Conservation (phyloP, 1,139 yeast genomes). For the Saccharomyces hybrid region DNA sequence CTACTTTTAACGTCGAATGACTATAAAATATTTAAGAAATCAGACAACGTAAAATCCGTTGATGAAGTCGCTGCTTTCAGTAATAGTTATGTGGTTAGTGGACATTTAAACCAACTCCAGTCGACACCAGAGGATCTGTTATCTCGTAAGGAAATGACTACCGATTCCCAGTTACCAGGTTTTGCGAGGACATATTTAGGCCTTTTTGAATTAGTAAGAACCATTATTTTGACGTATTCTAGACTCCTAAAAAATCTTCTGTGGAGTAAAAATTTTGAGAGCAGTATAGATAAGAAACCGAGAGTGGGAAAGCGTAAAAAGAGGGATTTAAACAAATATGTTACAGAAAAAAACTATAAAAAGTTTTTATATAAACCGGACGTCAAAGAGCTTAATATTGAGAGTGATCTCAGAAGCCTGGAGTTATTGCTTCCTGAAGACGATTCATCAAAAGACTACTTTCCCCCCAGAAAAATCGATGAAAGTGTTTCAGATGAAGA, state of each 20-base stretch:
- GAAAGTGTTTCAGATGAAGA: constrained; percentile 16
- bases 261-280: constrained; percentile 1
- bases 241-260: constrained; percentile 1
- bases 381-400: constrained; percentile 9
- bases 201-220: neutral
- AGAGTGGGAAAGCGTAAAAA: neutral
- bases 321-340: constrained; percentile 19
- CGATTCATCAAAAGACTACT: constrained; percentile 44
- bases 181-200: constrained; percentile 3
- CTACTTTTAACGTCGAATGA: neutral
- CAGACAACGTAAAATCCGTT: neutral
- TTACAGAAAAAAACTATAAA: constrained; percentile 24
- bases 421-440: constrained; percentile 36
- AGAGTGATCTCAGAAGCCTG: constrained; percentile 1
- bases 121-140: constrained; percentile 8
- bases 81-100: constrained; percentile 9
- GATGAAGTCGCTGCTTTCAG: neutral
- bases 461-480: constrained; percentile 18
- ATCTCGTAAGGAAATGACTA: neutral
- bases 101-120: constrained; percentile 11
- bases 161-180: neutral
- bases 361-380: constrained; percentile 17
- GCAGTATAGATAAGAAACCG: neutral
- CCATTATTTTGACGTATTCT: neutral
- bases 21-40: neutral